Conservation (phyloP, 805 yeast species). For the Spathaspora passalidarum region DNA sequence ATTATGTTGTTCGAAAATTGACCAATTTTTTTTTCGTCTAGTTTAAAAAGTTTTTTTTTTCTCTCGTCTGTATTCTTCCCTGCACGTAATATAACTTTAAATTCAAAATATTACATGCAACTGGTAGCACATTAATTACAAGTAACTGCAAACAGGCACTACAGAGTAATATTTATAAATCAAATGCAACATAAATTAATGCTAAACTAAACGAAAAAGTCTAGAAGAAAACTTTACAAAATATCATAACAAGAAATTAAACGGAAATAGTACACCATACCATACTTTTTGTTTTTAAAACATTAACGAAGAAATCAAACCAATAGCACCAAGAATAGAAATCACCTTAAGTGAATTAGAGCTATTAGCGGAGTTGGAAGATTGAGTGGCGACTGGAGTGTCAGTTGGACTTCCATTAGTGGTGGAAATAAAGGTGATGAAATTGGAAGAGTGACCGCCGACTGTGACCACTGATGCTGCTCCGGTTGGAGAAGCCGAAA, state of each 20-base stretch:
- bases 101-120: no score
- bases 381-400: conserved; percentile 40
- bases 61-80: no score
- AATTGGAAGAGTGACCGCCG: not conserved
- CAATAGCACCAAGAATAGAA: conserved; percentile 2
- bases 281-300: not conserved
- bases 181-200: no score
- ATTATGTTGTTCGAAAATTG: no score
- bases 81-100: no score
- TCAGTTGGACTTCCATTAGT: not conserved
- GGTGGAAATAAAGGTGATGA: not conserved
- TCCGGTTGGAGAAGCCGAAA: not conserved
- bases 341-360: not conserved
- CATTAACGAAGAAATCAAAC: conserved; percentile 2
- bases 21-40: no score
- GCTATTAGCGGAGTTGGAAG: conserved; percentile 1
- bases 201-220: not conserved
- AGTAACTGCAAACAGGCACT: no score
- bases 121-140: no score
- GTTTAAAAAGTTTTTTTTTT: no score
- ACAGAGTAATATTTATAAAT: no score
- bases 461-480: not conserved
- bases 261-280: no score
- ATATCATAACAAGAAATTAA: not conserved
- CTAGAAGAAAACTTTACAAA: not conserved